phyloP scores from a whole-genome alignment of 208 protist genomes.

The Trypanosoma avium region DNA sequence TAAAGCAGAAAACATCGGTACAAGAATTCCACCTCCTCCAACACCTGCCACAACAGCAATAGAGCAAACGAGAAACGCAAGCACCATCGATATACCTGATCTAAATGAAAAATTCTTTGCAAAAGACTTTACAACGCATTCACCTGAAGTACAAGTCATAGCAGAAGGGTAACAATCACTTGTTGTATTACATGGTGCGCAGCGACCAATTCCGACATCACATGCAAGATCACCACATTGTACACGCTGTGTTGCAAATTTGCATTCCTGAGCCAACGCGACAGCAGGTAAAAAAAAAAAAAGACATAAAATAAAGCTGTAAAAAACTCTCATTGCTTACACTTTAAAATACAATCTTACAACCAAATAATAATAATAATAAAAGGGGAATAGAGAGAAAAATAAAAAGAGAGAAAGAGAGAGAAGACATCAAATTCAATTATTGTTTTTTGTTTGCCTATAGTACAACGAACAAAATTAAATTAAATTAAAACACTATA shows the following conservation, averaged over 20 bases:
- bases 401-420: background rate
- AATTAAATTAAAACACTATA: background rate
- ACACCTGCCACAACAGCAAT: slow-evolving; percentile 78
- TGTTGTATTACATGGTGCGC: slow-evolving; percentile 43
- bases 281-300: background rate
- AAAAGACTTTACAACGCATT: slow-evolving; percentile 48
- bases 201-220: slow-evolving; percentile 34
- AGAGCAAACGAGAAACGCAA: slow-evolving; percentile 57
- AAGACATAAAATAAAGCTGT: background rate
- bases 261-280: slow-evolving; percentile 26
- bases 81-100: slow-evolving; percentile 48
- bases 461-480: background rate
- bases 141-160: slow-evolving; percentile 49
- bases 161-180: slow-evolving; percentile 63
- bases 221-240: slow-evolving; percentile 68
- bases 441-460: too few species aligned
- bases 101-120: slow-evolving; percentile 19
- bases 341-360: slow-evolving; percentile 1
- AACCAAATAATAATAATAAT: slow-evolving; percentile 17
- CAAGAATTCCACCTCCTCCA: slow-evolving; percentile 84
- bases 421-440: too few species aligned
- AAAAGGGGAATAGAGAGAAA: background rate
- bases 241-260: slow-evolving; percentile 57
- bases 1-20: slow-evolving; percentile 68
- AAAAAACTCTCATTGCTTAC: background rate